Conservation (phyloP, 768 basidiomycete genomes). For the Mycena sanguinolenta region DNA sequence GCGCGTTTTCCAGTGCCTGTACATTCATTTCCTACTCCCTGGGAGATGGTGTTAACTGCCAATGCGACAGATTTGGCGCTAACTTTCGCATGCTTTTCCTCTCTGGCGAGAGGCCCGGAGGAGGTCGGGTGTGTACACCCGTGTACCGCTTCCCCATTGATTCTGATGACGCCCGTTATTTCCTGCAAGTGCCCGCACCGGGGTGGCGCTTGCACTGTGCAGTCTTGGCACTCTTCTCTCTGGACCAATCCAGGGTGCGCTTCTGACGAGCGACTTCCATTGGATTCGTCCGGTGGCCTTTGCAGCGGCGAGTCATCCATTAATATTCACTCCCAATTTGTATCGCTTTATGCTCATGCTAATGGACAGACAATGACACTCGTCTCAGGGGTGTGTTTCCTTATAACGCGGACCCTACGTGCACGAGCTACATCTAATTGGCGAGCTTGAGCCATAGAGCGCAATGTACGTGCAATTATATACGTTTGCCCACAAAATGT, state of each 20-base stretch:
- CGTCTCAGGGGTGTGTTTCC: neutral
- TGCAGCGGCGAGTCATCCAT: constrained; percentile 11
- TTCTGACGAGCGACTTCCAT: constrained; percentile 4
- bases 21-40: too few species aligned
- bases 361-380: neutral
- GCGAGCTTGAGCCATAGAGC: neutral
- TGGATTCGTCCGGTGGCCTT: constrained; percentile 23
- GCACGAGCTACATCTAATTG: neutral
- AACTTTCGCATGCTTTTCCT: constrained; percentile 2
- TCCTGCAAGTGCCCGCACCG: constrained; percentile 7
- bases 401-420: neutral
- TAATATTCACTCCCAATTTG: too few species aligned
- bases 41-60: neutral
- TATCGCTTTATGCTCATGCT: neutral
- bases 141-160: neutral
- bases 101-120: neutral
- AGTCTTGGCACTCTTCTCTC: constrained; percentile 18
- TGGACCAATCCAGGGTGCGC: constrained; percentile 28
- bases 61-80: constrained; percentile 3
- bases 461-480: too few species aligned
- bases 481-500: too few species aligned
- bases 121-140: constrained; percentile 19
- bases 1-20: constrained; percentile 16
- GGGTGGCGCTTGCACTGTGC: constrained; percentile 12
- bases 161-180: neutral